phyloP scores from a whole-genome alignment of 2,329 filamentous ascomycete species.

The Blumeriella jaapii region DNA sequence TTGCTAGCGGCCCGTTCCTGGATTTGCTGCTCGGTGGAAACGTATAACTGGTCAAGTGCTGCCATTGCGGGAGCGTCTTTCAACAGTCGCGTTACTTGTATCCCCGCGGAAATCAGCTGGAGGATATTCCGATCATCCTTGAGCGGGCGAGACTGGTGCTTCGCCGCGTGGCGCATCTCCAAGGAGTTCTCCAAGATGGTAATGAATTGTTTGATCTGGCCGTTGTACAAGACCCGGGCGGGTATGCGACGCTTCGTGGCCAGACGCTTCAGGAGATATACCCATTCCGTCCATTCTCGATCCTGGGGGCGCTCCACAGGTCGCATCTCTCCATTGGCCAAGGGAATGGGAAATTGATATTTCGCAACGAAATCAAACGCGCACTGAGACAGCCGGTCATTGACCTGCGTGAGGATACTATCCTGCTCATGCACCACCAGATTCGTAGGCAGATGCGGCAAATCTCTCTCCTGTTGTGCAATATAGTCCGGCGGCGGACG shows the following conservation, averaged over 20 bases:
- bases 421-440: slow-evolving; percentile 78
- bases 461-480: slow-evolving; percentile 65
- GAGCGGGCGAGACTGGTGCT: slow-evolving; percentile 69
- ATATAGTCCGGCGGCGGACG: slow-evolving; percentile 59
- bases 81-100: slow-evolving; percentile 78
- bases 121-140: slow-evolving; percentile 85
- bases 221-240: slow-evolving; percentile 73
- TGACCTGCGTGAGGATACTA: slow-evolving; percentile 66
- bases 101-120: slow-evolving; percentile 76
- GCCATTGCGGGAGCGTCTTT: slow-evolving; percentile 78
- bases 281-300: slow-evolving; percentile 87
- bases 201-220: slow-evolving; percentile 84
- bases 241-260: slow-evolving; percentile 81
- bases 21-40: slow-evolving; percentile 69
- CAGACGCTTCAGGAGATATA: slow-evolving; percentile 73
- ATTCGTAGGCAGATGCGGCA: slow-evolving; percentile 73
- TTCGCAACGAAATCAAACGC: slow-evolving; percentile 86
- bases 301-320: slow-evolving; percentile 64
- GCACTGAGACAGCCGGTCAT: slow-evolving; percentile 74
- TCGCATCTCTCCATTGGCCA: slow-evolving; percentile 61
- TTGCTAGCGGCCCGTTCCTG: slow-evolving; percentile 44
- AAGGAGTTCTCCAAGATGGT: slow-evolving; percentile 81
- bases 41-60: slow-evolving; percentile 55
- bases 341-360: slow-evolving; percentile 79
- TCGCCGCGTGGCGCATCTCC: slow-evolving; percentile 77